A percentile compares a stretch with the other conserved stretches of the same genome.
Conservation (phyloP, 257 asterid species). For the Solanum bukasovii region DNA sequence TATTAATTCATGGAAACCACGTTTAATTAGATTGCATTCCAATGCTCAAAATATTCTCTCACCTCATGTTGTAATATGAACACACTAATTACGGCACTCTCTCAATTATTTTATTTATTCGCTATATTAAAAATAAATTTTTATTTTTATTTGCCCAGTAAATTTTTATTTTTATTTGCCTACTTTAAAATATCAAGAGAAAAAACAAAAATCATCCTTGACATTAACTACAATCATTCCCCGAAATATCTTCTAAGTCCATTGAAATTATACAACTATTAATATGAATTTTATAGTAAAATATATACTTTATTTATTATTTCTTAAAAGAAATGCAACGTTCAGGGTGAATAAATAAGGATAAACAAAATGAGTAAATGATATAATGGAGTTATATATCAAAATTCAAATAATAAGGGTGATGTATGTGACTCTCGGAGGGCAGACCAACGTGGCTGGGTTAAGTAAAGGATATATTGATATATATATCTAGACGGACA, state of each 20-base stretch:
- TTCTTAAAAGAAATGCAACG: background rate
- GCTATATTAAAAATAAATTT: rapidly evolving
- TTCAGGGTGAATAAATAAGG: background rate
- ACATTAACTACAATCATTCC: background rate
- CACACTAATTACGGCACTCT: background rate
- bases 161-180: background rate
- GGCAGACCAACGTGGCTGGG: no score
- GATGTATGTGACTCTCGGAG: background rate
- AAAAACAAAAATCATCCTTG: background rate
- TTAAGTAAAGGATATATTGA: background rate
- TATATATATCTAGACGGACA: background rate
- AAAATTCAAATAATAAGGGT: background rate
- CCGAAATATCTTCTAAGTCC: background rate
- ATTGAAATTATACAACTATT: background rate
- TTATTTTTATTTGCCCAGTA: background rate
- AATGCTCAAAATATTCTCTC: background rate
- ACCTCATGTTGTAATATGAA: background rate
- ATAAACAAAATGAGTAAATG: background rate
- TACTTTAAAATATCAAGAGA: background rate
- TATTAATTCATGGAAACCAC: background rate
- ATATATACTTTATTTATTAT: background rate
- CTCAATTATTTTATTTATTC: background rate
- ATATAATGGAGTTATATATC: background rate
- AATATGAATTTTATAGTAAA: background rate
- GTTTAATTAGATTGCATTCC: background rate